Evolutionary conservation across 2,329 filamentous ascomycete genomes (phyloP), one percentile per base, ranked within the genome.

Genomic region (Periconia sp.): DNA sequence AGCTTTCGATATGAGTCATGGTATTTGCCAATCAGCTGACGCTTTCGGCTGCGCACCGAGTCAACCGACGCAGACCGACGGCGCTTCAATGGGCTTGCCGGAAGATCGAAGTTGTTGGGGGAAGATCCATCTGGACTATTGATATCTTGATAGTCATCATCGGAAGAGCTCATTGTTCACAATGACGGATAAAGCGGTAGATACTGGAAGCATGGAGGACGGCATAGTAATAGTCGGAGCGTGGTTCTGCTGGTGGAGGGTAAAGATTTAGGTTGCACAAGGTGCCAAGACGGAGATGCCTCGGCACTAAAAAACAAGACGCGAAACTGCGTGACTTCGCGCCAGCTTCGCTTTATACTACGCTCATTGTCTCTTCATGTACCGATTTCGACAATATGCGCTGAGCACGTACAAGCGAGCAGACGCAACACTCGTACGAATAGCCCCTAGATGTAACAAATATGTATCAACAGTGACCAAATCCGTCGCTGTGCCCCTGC

Each of bases 1-100:
- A 71, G 50, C 2, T 50, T 29, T 30, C 67, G 66, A 46, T 71
- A 72, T 17, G 71, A 68, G 29, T 78, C 72, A 43, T 72, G 75
- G 46, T 79, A 79, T n/a, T 62, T 65, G n/a, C 57, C 56, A 22
- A 70, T 68, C 5, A 76, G 45, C 47, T 54, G 47, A 36, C 52
- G 50, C 40, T 55, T 63, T 29, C 54, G 50, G 12, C 43, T 38
- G 3, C 48, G 54, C 2, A 44, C 15, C 7, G 43, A 45, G 15
- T 57, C 55, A 18, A 36, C 25, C 7, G 62, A 60, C 25, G 44
- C 48, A 22, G 57, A 41, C 3, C 63, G 54, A 12, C 52, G 58
- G 17, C 63, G 57, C 36, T 66, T 67, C 16, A 54, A 56, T n/a
- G n/a, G n/a, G n/a, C n/a, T n/a, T n/a, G n/a, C n/a, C n/a, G n/a